Conservation (phyloP, 257 asterid genomes). For the Verbascum thapsus region DNA sequence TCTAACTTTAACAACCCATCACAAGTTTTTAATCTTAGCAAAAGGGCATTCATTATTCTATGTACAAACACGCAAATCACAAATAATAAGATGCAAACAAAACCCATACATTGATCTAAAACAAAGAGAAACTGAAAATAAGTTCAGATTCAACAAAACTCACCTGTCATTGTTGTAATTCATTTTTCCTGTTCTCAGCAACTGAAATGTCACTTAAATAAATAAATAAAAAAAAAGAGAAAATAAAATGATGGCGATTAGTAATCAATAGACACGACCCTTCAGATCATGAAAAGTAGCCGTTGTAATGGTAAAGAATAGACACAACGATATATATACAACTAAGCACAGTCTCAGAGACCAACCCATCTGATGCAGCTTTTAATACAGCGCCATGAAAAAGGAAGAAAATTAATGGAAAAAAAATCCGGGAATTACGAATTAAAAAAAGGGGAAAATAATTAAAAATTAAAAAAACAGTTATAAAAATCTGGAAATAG, state of each 20-base stretch:
- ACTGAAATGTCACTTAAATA: constrained; percentile 14
- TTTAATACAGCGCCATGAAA: constrained; percentile 29
- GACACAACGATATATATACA: background rate
- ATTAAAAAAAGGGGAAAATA: constrained; percentile 8
- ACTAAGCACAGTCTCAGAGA: constrained; percentile 33
- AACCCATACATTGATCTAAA: constrained; percentile 6
- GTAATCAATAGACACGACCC: constrained; percentile 1
- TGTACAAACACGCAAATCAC: constrained; percentile 27
- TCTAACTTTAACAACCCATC: constrained; percentile 9
- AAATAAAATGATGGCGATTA: constrained; percentile 2
- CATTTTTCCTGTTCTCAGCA: constrained; percentile 36
- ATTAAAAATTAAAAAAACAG: no score
- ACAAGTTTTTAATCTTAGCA: constrained; percentile 4
- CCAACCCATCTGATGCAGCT: constrained; percentile 34
- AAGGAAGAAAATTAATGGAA: constrained; percentile 22
- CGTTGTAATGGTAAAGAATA: constrained; percentile 32
- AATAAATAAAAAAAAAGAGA: background rate
- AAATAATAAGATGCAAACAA: constrained; percentile 1
- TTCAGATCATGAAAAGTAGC: constrained; percentile 30
- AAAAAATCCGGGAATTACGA: constrained; percentile 15
- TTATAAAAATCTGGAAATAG: constrained; percentile 27
- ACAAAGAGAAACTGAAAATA: background rate
- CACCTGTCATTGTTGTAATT: constrained; percentile 54
- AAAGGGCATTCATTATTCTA: background rate
- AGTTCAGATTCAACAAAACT: constrained; percentile 36